Evolutionary conservation across 192 early-diverging fungal genomes (phyloP), one percentile per base, ranked within the genome.

Genomic region (Backusella luteola): DNA sequence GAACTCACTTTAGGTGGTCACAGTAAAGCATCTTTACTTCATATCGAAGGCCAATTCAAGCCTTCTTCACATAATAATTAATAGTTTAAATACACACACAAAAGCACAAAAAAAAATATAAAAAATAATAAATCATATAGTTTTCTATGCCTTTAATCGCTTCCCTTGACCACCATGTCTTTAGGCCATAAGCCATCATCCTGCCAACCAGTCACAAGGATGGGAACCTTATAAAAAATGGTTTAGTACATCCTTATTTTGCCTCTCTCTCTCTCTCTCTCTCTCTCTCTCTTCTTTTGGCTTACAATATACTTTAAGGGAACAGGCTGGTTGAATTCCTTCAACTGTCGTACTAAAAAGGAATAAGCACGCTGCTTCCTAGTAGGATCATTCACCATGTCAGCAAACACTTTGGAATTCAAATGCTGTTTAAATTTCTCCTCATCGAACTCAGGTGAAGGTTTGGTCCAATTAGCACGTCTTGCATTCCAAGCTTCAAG

Each of bases 191-290:
- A 68, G 4, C 87, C 87, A 72, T 89, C 85, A 36, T 86, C 76
- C 71, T 89, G 84, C 87, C 87, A 89, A 17, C 87, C 87, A 52
- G 81, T 81, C 4, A 89, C 84, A 56, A 89, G 71, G 17, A 89
- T 79, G 34, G 84, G 81, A 39, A 89, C 82, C 87, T 89, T 70
- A 69, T 23, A 19, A 75, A 14, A 41, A 69, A 78, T 63, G 42
- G 36, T 59, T 56, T 56, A 71, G 19, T 6, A 71, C 23, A 72
- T 14, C 44, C 36, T 32, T 74, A 49, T 38, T 42, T 23, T 19
- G 72, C 32, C 5, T 15, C 26, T 29, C 44, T 56, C 14, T 39
- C 21, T 46, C 32, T 32, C 29, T 32, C 29, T 32, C 29, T 32
- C 29, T 15, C 3, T 21, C 19, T 38, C 42, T 21, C 8, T 44